Conservation (phyloP, 2,329 filamentous ascomycete genomes). For the Ilyonectria robusta region DNA sequence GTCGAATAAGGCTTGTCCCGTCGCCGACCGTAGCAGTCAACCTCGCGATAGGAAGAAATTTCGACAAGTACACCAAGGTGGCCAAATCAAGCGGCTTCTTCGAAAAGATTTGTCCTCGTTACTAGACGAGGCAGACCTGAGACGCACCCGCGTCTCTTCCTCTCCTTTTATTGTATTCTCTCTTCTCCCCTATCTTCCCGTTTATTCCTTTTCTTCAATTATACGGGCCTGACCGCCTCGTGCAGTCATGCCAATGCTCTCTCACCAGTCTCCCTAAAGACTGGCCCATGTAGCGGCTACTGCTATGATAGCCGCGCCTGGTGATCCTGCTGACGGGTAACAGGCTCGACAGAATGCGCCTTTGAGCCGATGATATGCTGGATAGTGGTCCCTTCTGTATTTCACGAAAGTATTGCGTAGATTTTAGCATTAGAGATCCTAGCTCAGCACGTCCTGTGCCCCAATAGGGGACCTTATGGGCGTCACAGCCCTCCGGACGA, state of each 20-base stretch:
- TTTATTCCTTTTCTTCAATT: constrained; percentile 22
- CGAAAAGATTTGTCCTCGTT: too few species aligned
- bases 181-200: not conserved
- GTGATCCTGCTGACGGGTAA: constrained; percentile 27
- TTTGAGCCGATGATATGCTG: not conserved
- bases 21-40: too few species aligned
- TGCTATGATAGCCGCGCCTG: constrained; percentile 12
- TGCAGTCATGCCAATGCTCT: constrained; percentile 2
- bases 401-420: constrained; percentile 5
- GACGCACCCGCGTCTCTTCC: constrained; percentile 6
- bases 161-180: not conserved
- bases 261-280: not conserved
- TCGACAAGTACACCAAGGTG: too few species aligned
- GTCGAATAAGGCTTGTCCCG: too few species aligned
- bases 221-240: constrained; percentile 3
- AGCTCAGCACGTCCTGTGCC: not conserved
- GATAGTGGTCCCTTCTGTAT: not conserved
- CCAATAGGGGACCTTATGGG: too few species aligned
- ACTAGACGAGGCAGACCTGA: not conserved
- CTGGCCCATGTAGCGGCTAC: constrained; percentile 6
- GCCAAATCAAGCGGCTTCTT: too few species aligned
- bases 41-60: too few species aligned
- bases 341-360: constrained; percentile 14
- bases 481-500: too few species aligned
- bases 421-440: constrained; percentile 15